A percentile compares a stretch with the other conserved stretches of the same genome.
These are phyloP conservation scores for Curvularia eragrostidis DNA, from an alignment of 2,329 filamentous ascomycete genomes.

Conservation along the genomic window DNA sequence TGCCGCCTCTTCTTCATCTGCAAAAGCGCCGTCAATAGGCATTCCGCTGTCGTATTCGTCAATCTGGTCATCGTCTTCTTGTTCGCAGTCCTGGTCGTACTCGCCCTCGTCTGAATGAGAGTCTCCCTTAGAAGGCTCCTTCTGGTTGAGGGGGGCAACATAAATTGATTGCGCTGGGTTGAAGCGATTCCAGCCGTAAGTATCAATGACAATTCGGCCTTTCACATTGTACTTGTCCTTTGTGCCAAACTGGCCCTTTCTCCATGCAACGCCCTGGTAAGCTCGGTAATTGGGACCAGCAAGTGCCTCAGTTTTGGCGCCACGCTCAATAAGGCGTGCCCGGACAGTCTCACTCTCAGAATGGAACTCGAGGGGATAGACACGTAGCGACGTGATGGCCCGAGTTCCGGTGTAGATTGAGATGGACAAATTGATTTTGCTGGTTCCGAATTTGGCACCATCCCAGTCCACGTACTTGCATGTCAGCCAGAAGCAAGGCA, in stretches of 20 bases:
- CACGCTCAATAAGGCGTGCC: slow-evolving; percentile 53
- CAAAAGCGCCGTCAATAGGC: slow-evolving; percentile 26
- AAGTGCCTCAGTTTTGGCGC: slow-evolving; percentile 55
- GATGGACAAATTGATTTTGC: slow-evolving; percentile 40
- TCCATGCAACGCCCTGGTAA: slow-evolving; percentile 57
- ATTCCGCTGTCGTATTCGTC: slow-evolving; percentile 22
- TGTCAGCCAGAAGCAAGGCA: slow-evolving; percentile 48
- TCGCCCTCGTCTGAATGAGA: slow-evolving; percentile 1
- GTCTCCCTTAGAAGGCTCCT: slow-evolving; percentile 20
- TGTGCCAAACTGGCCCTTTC: slow-evolving; percentile 40
- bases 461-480: slow-evolving; percentile 51
- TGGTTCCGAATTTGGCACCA: slow-evolving; percentile 44
- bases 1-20: slow-evolving; percentile 24
- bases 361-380: slow-evolving; percentile 57
- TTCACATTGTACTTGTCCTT: slow-evolving; percentile 55
- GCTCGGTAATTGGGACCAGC: slow-evolving; percentile 59
- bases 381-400: slow-evolving; percentile 51
- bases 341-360: slow-evolving; percentile 49
- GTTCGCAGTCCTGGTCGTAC: slow-evolving; percentile 13
- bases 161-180: slow-evolving; percentile 53
- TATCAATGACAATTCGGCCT: slow-evolving; percentile 60
- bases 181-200: slow-evolving; percentile 60
- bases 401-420: slow-evolving; percentile 50
- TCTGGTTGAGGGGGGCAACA: slow-evolving; percentile 46
- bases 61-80: slow-evolving; percentile 12